Conservation (phyloP, 768 basidiomycete species). For the Pulveroboletus sp. region DNA sequence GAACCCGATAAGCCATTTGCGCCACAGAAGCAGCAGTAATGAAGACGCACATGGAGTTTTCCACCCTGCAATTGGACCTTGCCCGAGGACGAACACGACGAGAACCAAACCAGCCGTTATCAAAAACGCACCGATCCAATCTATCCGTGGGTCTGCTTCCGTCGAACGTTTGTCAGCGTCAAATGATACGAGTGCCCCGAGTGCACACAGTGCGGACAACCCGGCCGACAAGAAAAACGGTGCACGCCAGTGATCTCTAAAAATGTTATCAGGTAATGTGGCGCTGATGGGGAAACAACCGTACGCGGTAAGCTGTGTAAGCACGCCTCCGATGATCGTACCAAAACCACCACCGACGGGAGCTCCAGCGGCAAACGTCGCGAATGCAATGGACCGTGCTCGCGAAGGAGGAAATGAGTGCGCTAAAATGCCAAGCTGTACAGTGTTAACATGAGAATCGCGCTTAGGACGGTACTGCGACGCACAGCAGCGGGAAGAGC, state of each 20-base stretch:
- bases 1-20: slow-evolving; percentile 24
- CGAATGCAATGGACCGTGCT: slow-evolving; percentile 73
- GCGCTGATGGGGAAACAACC: slow-evolving; percentile 1
- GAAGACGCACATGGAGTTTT: slow-evolving; percentile 50
- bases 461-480: slow-evolving; percentile 1
- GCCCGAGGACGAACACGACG: slow-evolving; percentile 70
- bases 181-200: slow-evolving; percentile 54
- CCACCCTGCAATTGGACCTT: slow-evolving; percentile 68
- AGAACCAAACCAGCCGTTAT: slow-evolving; percentile 65
- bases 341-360: slow-evolving; percentile 80
- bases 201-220: slow-evolving; percentile 47
- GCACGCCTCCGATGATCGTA: slow-evolving; percentile 63
- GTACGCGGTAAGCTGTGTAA: slow-evolving; percentile 52
- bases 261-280: background rate
- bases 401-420: slow-evolving; percentile 68
- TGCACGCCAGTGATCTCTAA: slow-evolving; percentile 60
- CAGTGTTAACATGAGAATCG: background rate
- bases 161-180: slow-evolving; percentile 48
- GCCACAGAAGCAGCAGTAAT: background rate
- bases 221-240: slow-evolving; percentile 60
- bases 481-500: slow-evolving; percentile 69
- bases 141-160: slow-evolving; percentile 50
- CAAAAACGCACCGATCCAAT: slow-evolving; percentile 75
- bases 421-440: slow-evolving; percentile 78
- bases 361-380: slow-evolving; percentile 82